A percentile compares a stretch with the other conserved stretches of the same genome.
Evolutionary conservation across 1,139 yeast species (phyloP).

Genomic region (Meyerozyma guilliermondii): DNA sequence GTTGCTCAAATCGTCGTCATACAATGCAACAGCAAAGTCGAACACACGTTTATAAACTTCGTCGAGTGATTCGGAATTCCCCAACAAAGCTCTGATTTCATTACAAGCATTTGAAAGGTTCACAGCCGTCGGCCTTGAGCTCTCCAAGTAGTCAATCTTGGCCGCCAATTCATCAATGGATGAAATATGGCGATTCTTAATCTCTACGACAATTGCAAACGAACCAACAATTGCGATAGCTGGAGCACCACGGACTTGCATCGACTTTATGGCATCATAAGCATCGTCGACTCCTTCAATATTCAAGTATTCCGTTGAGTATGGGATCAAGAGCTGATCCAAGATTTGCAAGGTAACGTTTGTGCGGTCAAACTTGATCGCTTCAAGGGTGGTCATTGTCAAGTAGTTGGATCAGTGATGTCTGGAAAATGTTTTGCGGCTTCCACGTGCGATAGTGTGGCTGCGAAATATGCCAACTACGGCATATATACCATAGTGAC

Average conservation of each 20-base stretch:
- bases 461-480: not conserved
- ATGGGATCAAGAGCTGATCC: slow-evolving; percentile 82
- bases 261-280: slow-evolving; percentile 69
- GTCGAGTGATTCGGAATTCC: slow-evolving; percentile 12
- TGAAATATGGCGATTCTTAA: slow-evolving; percentile 21
- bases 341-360: slow-evolving; percentile 51
- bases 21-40: slow-evolving; percentile 53
- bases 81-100: slow-evolving; percentile 42
- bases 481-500: not conserved
- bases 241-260: slow-evolving; percentile 98
- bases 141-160: slow-evolving; percentile 60
- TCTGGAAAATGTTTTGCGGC: not conserved
- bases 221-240: slow-evolving; percentile 97
- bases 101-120: slow-evolving; percentile 76
- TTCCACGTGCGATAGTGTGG: not conserved
- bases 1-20: slow-evolving; percentile 71
- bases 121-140: slow-evolving; percentile 94
- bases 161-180: slow-evolving; percentile 27
- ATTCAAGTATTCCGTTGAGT: slow-evolving; percentile 61
- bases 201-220: slow-evolving; percentile 74
- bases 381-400: slow-evolving; percentile 40
- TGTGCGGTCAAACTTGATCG: slow-evolving; percentile 60
- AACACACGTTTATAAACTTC: slow-evolving; percentile 35
- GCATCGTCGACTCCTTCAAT: slow-evolving; percentile 67
- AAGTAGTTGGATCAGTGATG: not conserved